Evolutionary conservation across 225 moss, liverwort and hornwort genomes (phyloP), one percentile per base, ranked within the genome.

Genomic region (Takakia lepidozioides): DNA sequence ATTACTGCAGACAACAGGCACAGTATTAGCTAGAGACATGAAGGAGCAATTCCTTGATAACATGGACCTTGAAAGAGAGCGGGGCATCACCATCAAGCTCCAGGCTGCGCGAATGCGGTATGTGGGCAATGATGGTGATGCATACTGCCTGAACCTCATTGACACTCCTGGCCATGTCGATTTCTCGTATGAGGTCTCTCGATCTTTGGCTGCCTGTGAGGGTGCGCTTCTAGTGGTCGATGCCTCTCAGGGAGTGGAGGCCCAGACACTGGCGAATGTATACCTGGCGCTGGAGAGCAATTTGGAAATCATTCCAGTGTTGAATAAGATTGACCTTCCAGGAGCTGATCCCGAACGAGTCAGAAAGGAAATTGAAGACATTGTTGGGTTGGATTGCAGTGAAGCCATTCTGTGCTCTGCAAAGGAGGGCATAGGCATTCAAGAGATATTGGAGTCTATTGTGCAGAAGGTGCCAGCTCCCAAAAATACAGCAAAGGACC

Each of bases 71-170:
- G 93, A 93, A 59, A 79, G 89, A 62, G 93, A 93, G 72, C 66
- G 93, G 43, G 93, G 93, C 45, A 93, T 93, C 66, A 93, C 93
- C 42, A 93, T 93, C 54, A 93, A 93, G 83, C 86, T 93, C n/a
- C 93, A 93, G 76, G 92, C 93, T 62, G 89, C 93, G 40, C 78
- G 93, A 48, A 93, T 93, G 93, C 86, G 93, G 43, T 89, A 68
- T 35, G 80, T 82, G 58, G 84, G 76, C 20, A 81, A 81, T 45
- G 79, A 82, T 35, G 63, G 89, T 17, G 76, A 80, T 52, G 79
- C 93, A 1, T 93, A 89, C 49, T 93, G 93, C 68, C 67, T 93
- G 56, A 93, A 93, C 65, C 50, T 93, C 50, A 93, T 93, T 34
- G 93, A 93, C 24, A 93, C 93, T 55, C 93, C 93, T 29, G 93